Evolutionary conservation across 1,284 basidiomycete species (phyloP), one percentile per base, ranked within the genome.

Genomic region (Gomphus sp.): DNA sequence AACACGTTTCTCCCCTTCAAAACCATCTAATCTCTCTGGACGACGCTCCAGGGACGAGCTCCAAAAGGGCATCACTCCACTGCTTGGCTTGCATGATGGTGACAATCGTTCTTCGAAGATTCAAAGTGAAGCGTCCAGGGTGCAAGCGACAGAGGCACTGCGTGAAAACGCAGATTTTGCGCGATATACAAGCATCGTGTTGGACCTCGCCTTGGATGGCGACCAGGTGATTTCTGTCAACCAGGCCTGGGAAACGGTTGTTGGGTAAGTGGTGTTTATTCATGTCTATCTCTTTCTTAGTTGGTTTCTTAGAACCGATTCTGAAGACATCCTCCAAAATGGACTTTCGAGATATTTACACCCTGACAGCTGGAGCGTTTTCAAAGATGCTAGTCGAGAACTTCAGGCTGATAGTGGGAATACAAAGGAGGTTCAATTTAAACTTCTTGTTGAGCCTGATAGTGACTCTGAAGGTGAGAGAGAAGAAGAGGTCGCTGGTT

Each of bases 201-300:
- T 99, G 78, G 97, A 99, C 71, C 82, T 99, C 31, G 89, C 88
- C 69, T 77, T 98, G 62, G 93, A 98, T 68, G 93, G 92, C 7
- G 93, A 98, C 69, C 88, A 95, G 67, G 80, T 91, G 63, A 78
- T 89, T 63, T 99, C 95, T 86, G 80, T 98, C 58, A 99, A 97
- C 73, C 92, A 96, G 67, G 92, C 95, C 0, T 93, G 97, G 91
- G 80, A 84, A 65, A 85, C 89, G 55, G 91, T 99, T 31, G 83
- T 96, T 55, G 96, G 96, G 94, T 96, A 72, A 66, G 92, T 79
- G 39, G 55, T 57, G 37, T 56, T 56, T 55, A 56, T 59, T 48
- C 58, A 18, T 55, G 44, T 16, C 28, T 39, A 52, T 57, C 59
- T 62, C 53, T 63, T 37, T 47, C 52, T 52, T 63, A 58, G 54